Evolutionary conservation across 148 eudicot genomes (phyloP), one percentile per base, ranked within the genome.

Genomic region (Nepenthes gracilis): DNA sequence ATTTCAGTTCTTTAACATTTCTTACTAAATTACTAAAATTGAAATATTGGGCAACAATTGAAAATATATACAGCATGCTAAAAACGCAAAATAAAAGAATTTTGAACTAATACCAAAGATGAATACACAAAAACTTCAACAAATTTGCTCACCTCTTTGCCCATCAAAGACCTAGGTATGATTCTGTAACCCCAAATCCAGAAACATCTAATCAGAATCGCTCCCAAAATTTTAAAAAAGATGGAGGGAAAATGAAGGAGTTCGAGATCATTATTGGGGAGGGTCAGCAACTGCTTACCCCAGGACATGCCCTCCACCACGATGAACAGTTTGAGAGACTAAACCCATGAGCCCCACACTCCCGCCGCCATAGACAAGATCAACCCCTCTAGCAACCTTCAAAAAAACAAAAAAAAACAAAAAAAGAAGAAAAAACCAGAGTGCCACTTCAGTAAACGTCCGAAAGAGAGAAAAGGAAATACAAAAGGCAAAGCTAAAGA

Each of bases 301-400:
- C n/a, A 63, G 57, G 5, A 63, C 66, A 37, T 54, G 66, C 48
- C 66, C 58, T 36, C 66, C 66, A 33, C 66, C 66, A 43, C 11
- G 2, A 36, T 62, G 55, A 1, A 62, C 65, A 1, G 65, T 62
- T 33, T 50, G 65, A 12, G 65, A 62, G 14, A 63, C 66, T 58
- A 63, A 38, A 54, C 66, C 66, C 66, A 63, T 63, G 1, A 63
- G 66, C 49, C 66, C 66, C 0, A 63, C 53, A 33, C 58, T 53
- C 11, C 66, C 66, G 37, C 66, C 66, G 13, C 66, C 66, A 54
- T 63, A 63, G 34, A 63, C 66, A n/a, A 63, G 66, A 38, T 54
- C 47, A 13, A 63, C 49, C 36, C 66, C 66, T 63, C 66, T 53
- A 8, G 43, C 33, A 48, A 62, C 65, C 65, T 62, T 52, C 9